A percentile compares a stretch with the other conserved stretches of the same genome.
phyloP scores from a whole-genome alignment of 1,139 yeast species.

The Debaryomyces robertsiae region DNA sequence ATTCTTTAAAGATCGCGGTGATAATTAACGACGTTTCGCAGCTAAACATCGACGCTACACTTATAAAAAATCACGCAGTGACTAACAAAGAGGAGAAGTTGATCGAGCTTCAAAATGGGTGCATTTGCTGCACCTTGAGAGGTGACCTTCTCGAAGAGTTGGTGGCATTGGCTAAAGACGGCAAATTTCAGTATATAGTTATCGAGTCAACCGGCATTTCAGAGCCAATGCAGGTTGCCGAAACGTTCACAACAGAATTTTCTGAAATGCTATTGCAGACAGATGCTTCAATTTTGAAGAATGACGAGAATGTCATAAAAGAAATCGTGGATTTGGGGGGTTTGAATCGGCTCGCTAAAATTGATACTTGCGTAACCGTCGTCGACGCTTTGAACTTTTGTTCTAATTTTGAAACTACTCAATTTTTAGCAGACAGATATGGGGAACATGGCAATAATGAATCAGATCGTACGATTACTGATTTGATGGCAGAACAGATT shows the following conservation, averaged over 20 bases:
- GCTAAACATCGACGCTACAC: slow-evolving; percentile 44
- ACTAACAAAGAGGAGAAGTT: slow-evolving; percentile 44
- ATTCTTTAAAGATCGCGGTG: slow-evolving; percentile 45
- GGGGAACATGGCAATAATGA: slow-evolving; percentile 42
- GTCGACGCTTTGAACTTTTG: slow-evolving; percentile 44
- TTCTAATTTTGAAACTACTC: slow-evolving; percentile 43
- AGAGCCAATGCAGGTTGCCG: slow-evolving; percentile 54
- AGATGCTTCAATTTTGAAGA: slow-evolving; percentile 11
- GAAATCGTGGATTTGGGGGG: slow-evolving; percentile 42
- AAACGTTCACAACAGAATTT: slow-evolving; percentile 47
- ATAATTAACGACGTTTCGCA: slow-evolving; percentile 46
- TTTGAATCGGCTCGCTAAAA: slow-evolving; percentile 34
- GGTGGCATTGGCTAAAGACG: slow-evolving; percentile 33
- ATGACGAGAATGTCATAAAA: slow-evolving; percentile 28
- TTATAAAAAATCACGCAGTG: slow-evolving; percentile 40
- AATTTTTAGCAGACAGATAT: slow-evolving; percentile 41
- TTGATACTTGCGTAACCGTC: slow-evolving; percentile 52
- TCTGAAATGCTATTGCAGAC: slow-evolving; percentile 26
- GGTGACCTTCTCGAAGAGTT: slow-evolving; percentile 48
- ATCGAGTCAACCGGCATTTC: slow-evolving; percentile 50
- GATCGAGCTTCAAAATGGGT: slow-evolving; percentile 49
- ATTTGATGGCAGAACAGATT: slow-evolving; percentile 47
- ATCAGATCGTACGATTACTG: slow-evolving; percentile 45
- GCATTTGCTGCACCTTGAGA: slow-evolving; percentile 50
- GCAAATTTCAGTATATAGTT: slow-evolving; percentile 41